Evolutionary conservation across 345 rosid genomes (phyloP).

Genomic region (Boechera retrofracta): DNA sequence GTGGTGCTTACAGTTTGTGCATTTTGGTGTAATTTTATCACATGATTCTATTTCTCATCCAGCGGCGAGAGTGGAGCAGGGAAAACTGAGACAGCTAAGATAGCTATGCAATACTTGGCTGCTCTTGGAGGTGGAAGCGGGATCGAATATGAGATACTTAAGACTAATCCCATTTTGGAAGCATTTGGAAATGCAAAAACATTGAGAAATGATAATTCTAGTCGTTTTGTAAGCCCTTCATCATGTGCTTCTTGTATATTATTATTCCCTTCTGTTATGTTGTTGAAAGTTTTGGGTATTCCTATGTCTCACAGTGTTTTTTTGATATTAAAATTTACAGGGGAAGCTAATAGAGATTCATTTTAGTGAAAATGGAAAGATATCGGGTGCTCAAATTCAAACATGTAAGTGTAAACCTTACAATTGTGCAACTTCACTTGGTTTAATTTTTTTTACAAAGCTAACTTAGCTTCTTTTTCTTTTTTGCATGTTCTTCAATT

Average conservation of each 20-base stretch:
- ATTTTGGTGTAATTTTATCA: constrained; percentile 30
- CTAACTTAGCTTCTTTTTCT: constrained; percentile 48
- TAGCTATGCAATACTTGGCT: constrained; percentile 99
- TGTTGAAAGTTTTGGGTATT: neutral
- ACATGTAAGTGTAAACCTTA: constrained; percentile 72
- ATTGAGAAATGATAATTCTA: constrained; percentile 92
- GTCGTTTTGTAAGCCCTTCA: constrained; percentile 91
- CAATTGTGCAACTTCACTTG: constrained; percentile 5
- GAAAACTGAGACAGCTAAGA: constrained; percentile 99
- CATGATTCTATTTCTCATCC: constrained; percentile 47
- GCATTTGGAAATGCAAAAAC: constrained; percentile 99
- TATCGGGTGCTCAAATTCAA: constrained; percentile 98
- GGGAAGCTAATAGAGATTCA: constrained; percentile 96
- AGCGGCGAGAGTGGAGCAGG: constrained; percentile 99
- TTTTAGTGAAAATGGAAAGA: constrained; percentile 95
- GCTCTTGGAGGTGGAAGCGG: constrained; percentile 99
- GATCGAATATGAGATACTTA: constrained; percentile 92
- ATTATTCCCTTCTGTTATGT: neutral
- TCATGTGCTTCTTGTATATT: constrained; percentile 34
- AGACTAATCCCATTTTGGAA: constrained; percentile 96
- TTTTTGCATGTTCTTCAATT: constrained; percentile 41
- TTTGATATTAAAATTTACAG: constrained; percentile 51
- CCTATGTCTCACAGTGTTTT: constrained; percentile 15
- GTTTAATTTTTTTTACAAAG: constrained; percentile 31
- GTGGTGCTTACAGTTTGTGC: constrained; percentile 24